phyloP scores from a whole-genome alignment of 129 eudicot genomes.

The Apium graveolens region DNA sequence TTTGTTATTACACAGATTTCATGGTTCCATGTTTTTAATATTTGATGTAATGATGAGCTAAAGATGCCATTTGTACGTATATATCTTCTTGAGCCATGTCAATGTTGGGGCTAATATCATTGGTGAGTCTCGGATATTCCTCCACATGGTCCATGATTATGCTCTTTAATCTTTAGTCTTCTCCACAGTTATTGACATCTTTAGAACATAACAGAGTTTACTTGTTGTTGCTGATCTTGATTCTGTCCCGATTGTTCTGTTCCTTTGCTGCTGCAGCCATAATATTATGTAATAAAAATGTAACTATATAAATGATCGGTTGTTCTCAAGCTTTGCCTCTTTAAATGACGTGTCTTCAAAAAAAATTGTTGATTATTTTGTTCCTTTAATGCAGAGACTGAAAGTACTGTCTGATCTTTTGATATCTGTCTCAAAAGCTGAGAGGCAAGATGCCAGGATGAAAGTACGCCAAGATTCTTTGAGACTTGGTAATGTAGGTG shows the following conservation, averaged over 20 bases:
- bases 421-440: constrained; percentile 95
- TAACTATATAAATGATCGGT: neutral
- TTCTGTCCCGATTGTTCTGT: neutral
- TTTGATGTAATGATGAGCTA: neutral
- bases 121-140: neutral
- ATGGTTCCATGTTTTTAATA: neutral
- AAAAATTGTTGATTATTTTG: neutral
- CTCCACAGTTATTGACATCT: neutral
- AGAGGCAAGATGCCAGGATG: constrained; percentile 96
- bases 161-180: neutral
- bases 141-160: neutral
- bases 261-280: neutral
- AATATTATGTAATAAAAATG: neutral
- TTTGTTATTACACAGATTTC: neutral
- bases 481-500: constrained; percentile 95
- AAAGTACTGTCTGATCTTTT: constrained; percentile 83
- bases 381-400: constrained; percentile 58
- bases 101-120: neutral
- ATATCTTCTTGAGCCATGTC: neutral
- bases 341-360: neutral
- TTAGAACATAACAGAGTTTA: neutral
- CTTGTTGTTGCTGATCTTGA: neutral
- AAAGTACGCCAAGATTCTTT: constrained; percentile 91
- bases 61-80: neutral
- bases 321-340: neutral